Conservation (phyloP, 306 rosid genomes). For the Vigna reflexopilosa region DNA sequence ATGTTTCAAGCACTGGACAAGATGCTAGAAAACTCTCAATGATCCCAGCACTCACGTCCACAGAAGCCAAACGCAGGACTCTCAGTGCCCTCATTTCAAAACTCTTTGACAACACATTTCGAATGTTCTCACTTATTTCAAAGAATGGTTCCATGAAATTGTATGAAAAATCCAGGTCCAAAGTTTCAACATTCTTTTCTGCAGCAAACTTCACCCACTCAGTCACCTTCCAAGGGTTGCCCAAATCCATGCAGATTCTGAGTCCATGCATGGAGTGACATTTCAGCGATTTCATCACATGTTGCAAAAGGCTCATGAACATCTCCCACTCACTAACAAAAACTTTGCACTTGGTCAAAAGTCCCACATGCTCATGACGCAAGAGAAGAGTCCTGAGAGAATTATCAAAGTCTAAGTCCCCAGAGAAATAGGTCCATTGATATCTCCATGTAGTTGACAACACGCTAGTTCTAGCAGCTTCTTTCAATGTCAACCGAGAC, state of each 20-base stretch:
- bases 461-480: constrained; percentile 33
- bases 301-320: background rate
- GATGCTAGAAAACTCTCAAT: background rate
- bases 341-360: background rate
- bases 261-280: constrained; percentile 10
- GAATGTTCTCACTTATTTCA: background rate
- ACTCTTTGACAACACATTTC: background rate
- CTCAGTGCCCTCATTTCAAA: background rate
- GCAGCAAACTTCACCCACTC: constrained; percentile 13
- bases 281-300: background rate
- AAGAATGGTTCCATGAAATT: background rate
- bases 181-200: background rate
- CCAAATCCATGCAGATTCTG: constrained; percentile 29
- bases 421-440: constrained; percentile 28
- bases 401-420: constrained; percentile 7
- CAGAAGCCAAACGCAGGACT: constrained; percentile 17
- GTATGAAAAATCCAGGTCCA: constrained; percentile 6
- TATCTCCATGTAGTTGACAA: constrained; percentile 32
- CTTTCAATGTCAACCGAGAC: constrained; percentile 19
- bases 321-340: constrained; percentile 15
- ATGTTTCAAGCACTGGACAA: constrained; percentile 27
- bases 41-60: constrained; percentile 16
- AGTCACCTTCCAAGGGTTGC: constrained; percentile 13
- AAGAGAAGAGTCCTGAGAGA: background rate
- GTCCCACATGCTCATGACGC: background rate